Conservation (phyloP, 192 early-diverging fungal species). For the Borealophlyctis nickersoniae region DNA sequence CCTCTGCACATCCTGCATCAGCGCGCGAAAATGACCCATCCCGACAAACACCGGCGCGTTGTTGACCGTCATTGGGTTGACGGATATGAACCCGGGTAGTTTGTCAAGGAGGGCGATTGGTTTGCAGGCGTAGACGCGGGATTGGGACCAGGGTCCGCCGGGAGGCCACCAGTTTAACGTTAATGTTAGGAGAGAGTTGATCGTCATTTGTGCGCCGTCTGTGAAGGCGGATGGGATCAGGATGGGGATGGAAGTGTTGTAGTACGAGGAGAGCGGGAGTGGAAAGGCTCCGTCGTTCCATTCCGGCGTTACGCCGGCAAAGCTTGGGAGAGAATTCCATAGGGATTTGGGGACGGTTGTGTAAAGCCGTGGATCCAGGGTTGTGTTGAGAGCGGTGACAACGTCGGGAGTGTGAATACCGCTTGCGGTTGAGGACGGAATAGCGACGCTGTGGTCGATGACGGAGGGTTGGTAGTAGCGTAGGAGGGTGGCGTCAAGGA, state of each 20-base stretch:
- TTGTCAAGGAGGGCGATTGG: constrained; percentile 13
- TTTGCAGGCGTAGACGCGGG: constrained; percentile 9
- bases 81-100: constrained; percentile 7
- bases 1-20: constrained; percentile 5
- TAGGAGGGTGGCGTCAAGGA: constrained; percentile 6
- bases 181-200: constrained; percentile 2
- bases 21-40: background rate
- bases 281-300: no score
- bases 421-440: background rate
- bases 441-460: background rate
- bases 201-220: background rate
- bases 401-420: constrained; percentile 6
- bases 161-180: background rate
- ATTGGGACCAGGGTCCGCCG: background rate
- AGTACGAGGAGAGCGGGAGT: background rate
- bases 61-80: background rate
- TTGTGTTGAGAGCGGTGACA: background rate
- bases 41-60: constrained; percentile 9
- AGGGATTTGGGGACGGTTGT: background rate
- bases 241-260: constrained; percentile 9
- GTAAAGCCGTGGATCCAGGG: constrained; percentile 5
- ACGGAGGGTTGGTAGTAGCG: constrained; percentile 7
- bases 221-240: constrained; percentile 9
- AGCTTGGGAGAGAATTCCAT: no score
- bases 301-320: no score